Evolutionary conservation across 1,284 basidiomycete genomes (phyloP).

Genomic region (Rugosomyces carneus): DNA sequence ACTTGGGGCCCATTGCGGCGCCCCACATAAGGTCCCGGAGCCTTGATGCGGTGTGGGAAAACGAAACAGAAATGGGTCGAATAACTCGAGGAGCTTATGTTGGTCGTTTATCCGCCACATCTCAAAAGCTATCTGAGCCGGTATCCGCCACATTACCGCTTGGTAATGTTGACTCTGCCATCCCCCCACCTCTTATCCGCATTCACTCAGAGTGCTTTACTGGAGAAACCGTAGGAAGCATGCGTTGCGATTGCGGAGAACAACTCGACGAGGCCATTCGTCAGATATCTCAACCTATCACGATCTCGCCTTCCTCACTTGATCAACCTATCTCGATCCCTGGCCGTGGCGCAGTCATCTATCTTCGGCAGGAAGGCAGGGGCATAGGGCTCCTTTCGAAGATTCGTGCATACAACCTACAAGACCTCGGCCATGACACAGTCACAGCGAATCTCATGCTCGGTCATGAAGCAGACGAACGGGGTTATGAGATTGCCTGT

Average conservation of each 20-base stretch:
- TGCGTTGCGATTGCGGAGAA: constrained; percentile 98
- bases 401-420: constrained; percentile 96
- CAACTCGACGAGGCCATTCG: constrained; percentile 96
- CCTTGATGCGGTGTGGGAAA: constrained; percentile 84
- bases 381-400: constrained; percentile 97
- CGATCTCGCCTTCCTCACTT: constrained; percentile 31
- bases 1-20: constrained; percentile 29
- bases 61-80: constrained; percentile 92
- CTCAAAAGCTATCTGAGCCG: constrained; percentile 49
- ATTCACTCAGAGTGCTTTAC: constrained; percentile 99
- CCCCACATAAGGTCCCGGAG: constrained; percentile 75
- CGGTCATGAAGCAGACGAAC: constrained; percentile 91
- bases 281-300: constrained; percentile 77
- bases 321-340: constrained; percentile 42
- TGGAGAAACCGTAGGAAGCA: constrained; percentile 96
- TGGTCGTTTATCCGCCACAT: constrained; percentile 65
- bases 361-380: constrained; percentile 97
- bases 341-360: constrained; percentile 92
- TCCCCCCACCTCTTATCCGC: constrained; percentile 81
- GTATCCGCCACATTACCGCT: constrained; percentile 18
- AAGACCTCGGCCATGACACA: constrained; percentile 97
- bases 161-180: constrained; percentile 21
- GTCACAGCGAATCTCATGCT: constrained; percentile 96
- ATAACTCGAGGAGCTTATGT: constrained; percentile 93
- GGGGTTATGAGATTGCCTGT: constrained; percentile 88